phyloP scores from a whole-genome alignment of 2,329 filamentous ascomycete species.

The Lachnellula cervina region DNA sequence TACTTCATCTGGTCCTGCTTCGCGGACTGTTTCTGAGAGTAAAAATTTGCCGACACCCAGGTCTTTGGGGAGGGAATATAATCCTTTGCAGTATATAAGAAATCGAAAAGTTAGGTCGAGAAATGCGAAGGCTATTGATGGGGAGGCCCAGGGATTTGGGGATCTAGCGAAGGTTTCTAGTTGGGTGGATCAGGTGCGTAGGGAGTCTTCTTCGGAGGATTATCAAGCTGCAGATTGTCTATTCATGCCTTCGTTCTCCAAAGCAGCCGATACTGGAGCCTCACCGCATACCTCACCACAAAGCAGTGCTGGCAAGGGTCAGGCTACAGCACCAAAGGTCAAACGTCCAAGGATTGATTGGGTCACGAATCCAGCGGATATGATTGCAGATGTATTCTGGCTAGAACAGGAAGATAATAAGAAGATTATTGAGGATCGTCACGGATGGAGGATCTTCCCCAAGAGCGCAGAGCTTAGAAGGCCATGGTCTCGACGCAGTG shows the following conservation, averaged over 20 bases:
- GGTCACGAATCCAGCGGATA: conserved; percentile 75
- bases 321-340: conserved; percentile 43
- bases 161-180: conserved; percentile 65
- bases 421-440: conserved; percentile 70
- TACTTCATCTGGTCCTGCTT: conserved; percentile 28
- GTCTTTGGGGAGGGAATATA: conserved; percentile 66
- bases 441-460: conserved; percentile 69
- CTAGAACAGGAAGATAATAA: conserved; percentile 79
- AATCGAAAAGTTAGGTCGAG: conserved; percentile 82
- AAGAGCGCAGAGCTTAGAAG: conserved; percentile 33
- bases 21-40: conserved; percentile 34
- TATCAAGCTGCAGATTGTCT: conserved; percentile 33
- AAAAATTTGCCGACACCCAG: conserved; percentile 17
- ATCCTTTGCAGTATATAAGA: conserved; percentile 86
- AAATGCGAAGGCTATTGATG: conserved; percentile 69
- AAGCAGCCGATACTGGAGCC: conserved; percentile 20
- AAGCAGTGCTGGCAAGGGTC: conserved; percentile 37
- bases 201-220: conserved; percentile 18
- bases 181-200: conserved; percentile 68
- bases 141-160: conserved; percentile 70
- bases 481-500: conserved; percentile 32
- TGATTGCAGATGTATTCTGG: conserved; percentile 90
- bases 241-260: conserved; percentile 39
- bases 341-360: conserved; percentile 78
- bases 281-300: conserved; percentile 33